These are phyloP conservation scores for Umbelopsis sp. DNA, from an alignment of 192 early-diverging fungal genomes.

Conservation along the genomic window DNA sequence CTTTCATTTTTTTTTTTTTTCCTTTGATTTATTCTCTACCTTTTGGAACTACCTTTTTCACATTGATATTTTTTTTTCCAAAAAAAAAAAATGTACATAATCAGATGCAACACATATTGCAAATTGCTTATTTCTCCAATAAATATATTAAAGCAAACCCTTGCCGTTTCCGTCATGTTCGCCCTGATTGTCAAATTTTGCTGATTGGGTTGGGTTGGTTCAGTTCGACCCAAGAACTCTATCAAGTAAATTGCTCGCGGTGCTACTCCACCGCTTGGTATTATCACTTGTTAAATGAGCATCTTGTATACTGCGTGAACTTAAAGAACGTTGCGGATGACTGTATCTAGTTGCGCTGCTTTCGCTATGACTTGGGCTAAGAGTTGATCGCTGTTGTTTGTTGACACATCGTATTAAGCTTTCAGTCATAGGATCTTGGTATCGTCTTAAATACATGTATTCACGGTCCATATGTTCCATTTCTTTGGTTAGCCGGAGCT, in stretches of 20 bases:
- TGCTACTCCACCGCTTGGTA: constrained; percentile 18
- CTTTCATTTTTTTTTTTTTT: neutral
- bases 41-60: neutral
- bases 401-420: constrained; percentile 37
- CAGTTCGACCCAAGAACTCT: constrained; percentile 15
- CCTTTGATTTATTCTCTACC: constrained; percentile 1
- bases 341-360: neutral
- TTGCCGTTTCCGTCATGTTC: too few species aligned
- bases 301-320: constrained; percentile 6
- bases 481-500: constrained; percentile 38
- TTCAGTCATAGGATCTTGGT: constrained; percentile 46
- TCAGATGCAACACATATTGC: constrained; percentile 8
- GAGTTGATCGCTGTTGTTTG: constrained; percentile 1
- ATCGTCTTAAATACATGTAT: constrained; percentile 36
- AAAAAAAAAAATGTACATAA: constrained; percentile 9
- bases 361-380: neutral
- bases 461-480: constrained; percentile 44
- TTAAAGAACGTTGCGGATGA: constrained; percentile 5
- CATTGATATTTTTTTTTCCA: neutral
- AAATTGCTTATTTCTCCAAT: neutral
- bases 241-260: constrained; percentile 17
- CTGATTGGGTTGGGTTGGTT: neutral
- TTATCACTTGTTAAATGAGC: neutral
- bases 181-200: too few species aligned
- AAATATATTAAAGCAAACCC: neutral